phyloP scores from a whole-genome alignment of 1,284 basidiomycete genomes.

The Coriolopsis trogii region DNA sequence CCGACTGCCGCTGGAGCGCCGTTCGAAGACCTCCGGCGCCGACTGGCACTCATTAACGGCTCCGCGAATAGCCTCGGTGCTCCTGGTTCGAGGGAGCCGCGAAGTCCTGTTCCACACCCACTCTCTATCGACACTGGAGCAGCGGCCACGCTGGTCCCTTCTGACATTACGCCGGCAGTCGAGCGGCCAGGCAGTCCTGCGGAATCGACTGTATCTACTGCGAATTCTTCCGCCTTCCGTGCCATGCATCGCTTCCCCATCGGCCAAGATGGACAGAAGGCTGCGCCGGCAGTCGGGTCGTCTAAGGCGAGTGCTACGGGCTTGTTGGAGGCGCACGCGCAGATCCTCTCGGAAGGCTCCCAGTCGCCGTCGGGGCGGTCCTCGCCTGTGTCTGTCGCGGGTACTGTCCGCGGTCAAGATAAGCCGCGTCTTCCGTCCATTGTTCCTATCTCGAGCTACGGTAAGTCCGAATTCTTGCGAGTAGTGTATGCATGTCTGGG shows the following conservation, averaged over 20 bases:
- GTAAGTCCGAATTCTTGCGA: slow-evolving; percentile 42
- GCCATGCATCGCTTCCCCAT: slow-evolving; percentile 64
- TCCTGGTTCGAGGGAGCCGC: slow-evolving; percentile 47
- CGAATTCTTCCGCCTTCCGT: slow-evolving; percentile 63
- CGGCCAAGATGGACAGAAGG: slow-evolving; percentile 77
- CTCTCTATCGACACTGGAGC: slow-evolving; percentile 26
- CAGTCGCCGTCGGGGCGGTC: slow-evolving; percentile 70
- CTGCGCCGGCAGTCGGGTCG: slow-evolving; percentile 82
- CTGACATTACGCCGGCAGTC: slow-evolving; percentile 38
- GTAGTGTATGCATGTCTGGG: background rate
- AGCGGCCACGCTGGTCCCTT: slow-evolving; percentile 36
- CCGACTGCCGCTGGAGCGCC: slow-evolving; percentile 45
- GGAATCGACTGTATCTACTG: slow-evolving; percentile 69
- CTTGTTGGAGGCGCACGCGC: slow-evolving; percentile 69
- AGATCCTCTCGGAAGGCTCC: slow-evolving; percentile 62
- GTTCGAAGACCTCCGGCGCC: slow-evolving; percentile 74
- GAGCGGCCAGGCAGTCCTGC: slow-evolving; percentile 73
- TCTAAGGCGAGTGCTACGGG: slow-evolving; percentile 79
- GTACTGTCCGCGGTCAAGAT: slow-evolving; percentile 50
- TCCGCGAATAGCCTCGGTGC: slow-evolving; percentile 63
- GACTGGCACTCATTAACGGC: slow-evolving; percentile 70
- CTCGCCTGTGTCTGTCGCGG: slow-evolving; percentile 65
- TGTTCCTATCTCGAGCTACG: slow-evolving; percentile 69
- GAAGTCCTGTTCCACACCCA: slow-evolving; percentile 40
- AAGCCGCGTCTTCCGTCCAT: slow-evolving; percentile 51